Percentiles rank a stretch among this genome's conserved stretches.
phyloP scores from a whole-genome alignment of 108 stramenopile species.

The Asterionellopsis glacialis region DNA sequence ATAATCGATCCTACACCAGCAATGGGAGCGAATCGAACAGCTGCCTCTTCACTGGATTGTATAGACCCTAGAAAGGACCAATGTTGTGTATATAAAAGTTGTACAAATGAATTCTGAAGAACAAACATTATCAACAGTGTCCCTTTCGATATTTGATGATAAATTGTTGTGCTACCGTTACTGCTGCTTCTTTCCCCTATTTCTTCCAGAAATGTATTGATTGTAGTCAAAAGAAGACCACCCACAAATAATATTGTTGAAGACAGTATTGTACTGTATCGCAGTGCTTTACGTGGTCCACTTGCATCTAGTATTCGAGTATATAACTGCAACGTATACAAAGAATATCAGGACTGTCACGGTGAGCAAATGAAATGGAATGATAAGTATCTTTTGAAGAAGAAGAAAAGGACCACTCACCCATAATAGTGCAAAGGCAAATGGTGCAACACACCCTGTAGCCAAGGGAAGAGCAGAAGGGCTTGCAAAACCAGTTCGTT shows the following conservation, averaged over 20 bases:
- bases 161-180: neutral
- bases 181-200: no score
- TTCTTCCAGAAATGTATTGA: neutral
- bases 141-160: conserved; percentile 7
- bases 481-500: conserved; percentile 53
- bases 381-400: no score
- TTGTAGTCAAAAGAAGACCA: neutral
- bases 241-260: conserved; percentile 11
- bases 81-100: conserved; percentile 74
- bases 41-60: conserved; percentile 61
- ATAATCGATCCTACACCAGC: conserved; percentile 67
- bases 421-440: conserved; percentile 56
- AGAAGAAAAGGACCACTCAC: neutral
- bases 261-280: conserved; percentile 45
- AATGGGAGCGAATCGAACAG: conserved; percentile 64
- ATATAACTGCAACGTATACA: conserved; percentile 30
- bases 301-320: conserved; percentile 40
- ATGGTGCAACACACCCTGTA: conserved; percentile 69
- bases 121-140: conserved; percentile 50
- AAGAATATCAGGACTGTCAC: no score
- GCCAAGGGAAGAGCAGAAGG: conserved; percentile 76
- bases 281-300: conserved; percentile 67
- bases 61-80: conserved; percentile 79
- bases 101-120: conserved; percentile 78
- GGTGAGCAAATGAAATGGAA: no score